phyloP scores from a whole-genome alignment of 257 asterid genomes.

The Catharanthus roseus region DNA sequence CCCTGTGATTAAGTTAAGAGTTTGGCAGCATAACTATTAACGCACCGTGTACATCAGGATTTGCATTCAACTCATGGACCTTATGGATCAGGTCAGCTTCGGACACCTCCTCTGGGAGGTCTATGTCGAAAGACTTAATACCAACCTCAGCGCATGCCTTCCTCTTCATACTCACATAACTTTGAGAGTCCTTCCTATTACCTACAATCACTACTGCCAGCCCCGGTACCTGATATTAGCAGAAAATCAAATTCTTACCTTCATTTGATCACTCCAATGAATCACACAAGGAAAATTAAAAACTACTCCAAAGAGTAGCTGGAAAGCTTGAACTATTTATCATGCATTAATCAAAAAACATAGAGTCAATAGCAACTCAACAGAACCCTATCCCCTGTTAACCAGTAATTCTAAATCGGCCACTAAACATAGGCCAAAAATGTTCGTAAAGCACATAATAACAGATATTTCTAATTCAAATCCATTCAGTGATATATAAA shows the following conservation, averaged over 20 bases:
- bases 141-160: slow-evolving; percentile 94
- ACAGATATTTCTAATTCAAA: background rate
- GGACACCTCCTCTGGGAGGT: slow-evolving; percentile 76
- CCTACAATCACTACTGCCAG: slow-evolving; percentile 96
- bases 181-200: slow-evolving; percentile 82
- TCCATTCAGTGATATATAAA: background rate
- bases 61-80: slow-evolving; percentile 73
- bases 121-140: slow-evolving; percentile 68
- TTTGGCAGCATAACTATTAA: slow-evolving; percentile 16
- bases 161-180: slow-evolving; percentile 91
- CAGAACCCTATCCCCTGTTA: background rate
- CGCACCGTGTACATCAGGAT: slow-evolving; percentile 91
- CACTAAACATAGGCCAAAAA: background rate
- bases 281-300: background rate
- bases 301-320: background rate
- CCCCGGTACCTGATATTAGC: slow-evolving; percentile 76
- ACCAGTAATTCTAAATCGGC: background rate
- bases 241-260: background rate
- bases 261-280: background rate
- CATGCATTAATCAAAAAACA: background rate
- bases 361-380: background rate
- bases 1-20: background rate
- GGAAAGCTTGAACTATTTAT: background rate
- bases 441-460: background rate
- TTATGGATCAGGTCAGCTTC: slow-evolving; percentile 69